Evolutionary conservation across 495 filamentous ascomycete species (phyloP).

Genomic region (Hyaloscypha bicolor): DNA sequence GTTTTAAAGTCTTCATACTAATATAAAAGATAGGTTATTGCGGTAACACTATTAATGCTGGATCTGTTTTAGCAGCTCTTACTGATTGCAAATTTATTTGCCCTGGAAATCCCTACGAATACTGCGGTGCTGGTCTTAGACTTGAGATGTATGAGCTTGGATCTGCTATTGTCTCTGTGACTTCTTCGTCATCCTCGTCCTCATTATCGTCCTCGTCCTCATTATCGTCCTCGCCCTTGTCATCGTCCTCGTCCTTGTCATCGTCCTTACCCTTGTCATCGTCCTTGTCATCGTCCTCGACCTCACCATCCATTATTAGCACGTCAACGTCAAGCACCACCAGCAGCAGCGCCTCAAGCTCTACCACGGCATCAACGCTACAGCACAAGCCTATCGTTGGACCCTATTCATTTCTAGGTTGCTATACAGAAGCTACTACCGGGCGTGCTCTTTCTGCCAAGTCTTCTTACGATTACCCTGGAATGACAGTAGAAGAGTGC

Average conservation of each 20-base stretch:
- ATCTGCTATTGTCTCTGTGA: background rate
- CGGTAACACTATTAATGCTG: slow-evolving; percentile 45
- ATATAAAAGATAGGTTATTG: slow-evolving; percentile 38
- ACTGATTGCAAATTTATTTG: slow-evolving; percentile 52
- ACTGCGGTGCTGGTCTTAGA: slow-evolving; percentile 46
- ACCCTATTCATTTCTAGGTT: slow-evolving; percentile 45
- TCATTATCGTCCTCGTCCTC: slow-evolving; percentile 11
- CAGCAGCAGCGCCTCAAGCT: slow-evolving; percentile 27
- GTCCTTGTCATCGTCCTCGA: too few species aligned
- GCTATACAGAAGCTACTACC: slow-evolving; percentile 46
- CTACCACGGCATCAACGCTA: slow-evolving; percentile 25
- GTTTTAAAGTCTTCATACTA: too few species aligned
- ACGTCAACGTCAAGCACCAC: slow-evolving; percentile 8
- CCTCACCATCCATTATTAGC: too few species aligned
- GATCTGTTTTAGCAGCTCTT: slow-evolving; percentile 41
- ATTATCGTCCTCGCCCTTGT: too few species aligned
- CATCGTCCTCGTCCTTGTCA: too few species aligned
- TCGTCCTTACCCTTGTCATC: too few species aligned
- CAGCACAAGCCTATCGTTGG: slow-evolving; percentile 38
- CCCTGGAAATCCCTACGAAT: slow-evolving; percentile 42
- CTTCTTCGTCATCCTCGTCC: slow-evolving; percentile 11
- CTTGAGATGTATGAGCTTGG: slow-evolving; percentile 26
- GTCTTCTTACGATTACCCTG: slow-evolving; percentile 41
- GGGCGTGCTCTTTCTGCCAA: slow-evolving; percentile 34
- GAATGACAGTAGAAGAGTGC: slow-evolving; percentile 54